A percentile compares a stretch with the other conserved stretches of the same genome.
phyloP scores from a whole-genome alignment of 192 early-diverging fungal species.

The Haplosporangium gracile region DNA sequence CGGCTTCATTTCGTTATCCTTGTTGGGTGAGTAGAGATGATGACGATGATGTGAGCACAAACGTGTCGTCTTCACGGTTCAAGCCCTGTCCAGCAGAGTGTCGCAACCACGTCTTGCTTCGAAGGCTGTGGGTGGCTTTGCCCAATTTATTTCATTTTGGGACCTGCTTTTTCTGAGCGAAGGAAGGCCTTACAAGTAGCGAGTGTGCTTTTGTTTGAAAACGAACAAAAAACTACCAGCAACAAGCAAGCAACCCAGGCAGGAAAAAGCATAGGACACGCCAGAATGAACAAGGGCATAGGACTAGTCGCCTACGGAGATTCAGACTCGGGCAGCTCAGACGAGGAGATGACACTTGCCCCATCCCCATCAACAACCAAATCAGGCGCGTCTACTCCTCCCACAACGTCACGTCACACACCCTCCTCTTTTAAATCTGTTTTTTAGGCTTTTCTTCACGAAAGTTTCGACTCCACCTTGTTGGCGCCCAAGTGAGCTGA shows the following conservation, averaged over 20 bases:
- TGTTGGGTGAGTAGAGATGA: neutral
- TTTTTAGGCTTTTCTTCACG: neutral
- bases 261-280: neutral
- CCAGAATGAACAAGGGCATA: constrained; percentile 45
- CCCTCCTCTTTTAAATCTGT: neutral
- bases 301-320: constrained; percentile 52
- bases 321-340: constrained; percentile 45
- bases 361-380: constrained; percentile 19
- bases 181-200: neutral
- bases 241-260: neutral
- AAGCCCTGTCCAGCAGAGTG: neutral
- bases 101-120: neutral
- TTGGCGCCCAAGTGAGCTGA: neutral
- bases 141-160: neutral
- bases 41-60: constrained; percentile 4
- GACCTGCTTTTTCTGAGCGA: neutral
- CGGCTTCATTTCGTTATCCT: constrained; percentile 17
- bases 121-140: constrained; percentile 8
- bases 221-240: neutral
- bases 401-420: neutral
- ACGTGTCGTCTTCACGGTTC: neutral
- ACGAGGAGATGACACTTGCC: constrained; percentile 20
- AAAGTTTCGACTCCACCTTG: neutral
- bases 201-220: neutral
- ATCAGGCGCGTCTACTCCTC: neutral